Base-by-base conservation (phyloP, 2,329 filamentous ascomycete genomes). In the Aspergillus ustus region DNA sequence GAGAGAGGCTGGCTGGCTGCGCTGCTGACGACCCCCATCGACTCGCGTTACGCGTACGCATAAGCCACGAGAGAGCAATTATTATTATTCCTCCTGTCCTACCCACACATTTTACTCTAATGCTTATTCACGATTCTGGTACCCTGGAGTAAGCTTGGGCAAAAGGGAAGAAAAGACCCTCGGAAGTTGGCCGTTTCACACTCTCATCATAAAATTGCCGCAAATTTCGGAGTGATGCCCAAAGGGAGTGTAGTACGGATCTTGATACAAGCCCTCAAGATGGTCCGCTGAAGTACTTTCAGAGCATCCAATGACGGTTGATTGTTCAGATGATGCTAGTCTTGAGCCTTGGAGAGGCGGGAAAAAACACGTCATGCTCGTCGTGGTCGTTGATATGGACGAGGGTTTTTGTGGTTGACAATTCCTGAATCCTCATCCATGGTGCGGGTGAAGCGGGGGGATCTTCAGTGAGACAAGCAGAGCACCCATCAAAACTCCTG, bases 301-400 rank as follows among this genome's bases (percentile, higher is more conserved):
- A n/a, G n/a, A 20, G 44, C 44, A 46, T n/a, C 43, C 43, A 45
- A 9, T 46, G 13, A 40, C 15, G 34, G 15, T 15, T 15, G 8
- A 11, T 17, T 15, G 3, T 40, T 13, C 11, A 15, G 5, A 56
- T 15, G 5, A 3, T 28, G 22, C 45, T 40, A 13, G 37, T 4
- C 25, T 54, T 17, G 20, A 54, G 53, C 53, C 51, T 25, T 56
- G 43, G 37, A 48, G 44, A 56, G 44, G 53, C n/a, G 28, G 43
- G 29, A 37, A 45, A 48, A 40, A 40, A 56, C 52, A 54, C 53
- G 52, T 55, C 52, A 55, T 46, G 43, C 17, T 46, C 25, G 52
- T 34, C 9, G 28, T 49, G 44, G 29, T 19, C 19, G 19, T 53
- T 15, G 28, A 28, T 29, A 48, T 31, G 45, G 52, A 46, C 52